Conservation (phyloP, 2,329 filamentous ascomycete genomes). For the Colletotrichum orbiculare region DNA sequence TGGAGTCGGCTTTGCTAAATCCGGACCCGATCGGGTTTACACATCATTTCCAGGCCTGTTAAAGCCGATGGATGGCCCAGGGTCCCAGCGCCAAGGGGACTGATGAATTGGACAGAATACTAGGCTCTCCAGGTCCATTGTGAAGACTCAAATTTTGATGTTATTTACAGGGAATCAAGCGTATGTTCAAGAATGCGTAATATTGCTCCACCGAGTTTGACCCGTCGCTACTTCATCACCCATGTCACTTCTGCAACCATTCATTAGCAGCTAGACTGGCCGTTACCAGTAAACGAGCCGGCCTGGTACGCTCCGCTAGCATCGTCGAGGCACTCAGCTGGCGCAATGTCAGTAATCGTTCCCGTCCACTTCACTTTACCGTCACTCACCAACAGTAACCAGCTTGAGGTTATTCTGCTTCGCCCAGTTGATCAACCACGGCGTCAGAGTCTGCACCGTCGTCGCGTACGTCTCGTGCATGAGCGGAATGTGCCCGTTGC, state of each 20-base stretch:
- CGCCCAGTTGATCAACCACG: slow-evolving; percentile 63
- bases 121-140: too few species aligned
- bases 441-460: slow-evolving; percentile 60
- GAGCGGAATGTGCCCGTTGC: slow-evolving; percentile 65
- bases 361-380: background rate
- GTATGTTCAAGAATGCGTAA: slow-evolving; percentile 16
- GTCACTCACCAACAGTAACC: slow-evolving; percentile 60
- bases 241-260: background rate
- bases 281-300: slow-evolving; percentile 51
- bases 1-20: too few species aligned
- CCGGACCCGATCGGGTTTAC: too few species aligned
- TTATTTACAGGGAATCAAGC: slow-evolving; percentile 23
- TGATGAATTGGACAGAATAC: too few species aligned
- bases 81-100: too few species aligned
- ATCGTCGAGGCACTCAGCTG: slow-evolving; percentile 58
- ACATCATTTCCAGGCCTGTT: too few species aligned
- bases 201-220: too few species aligned
- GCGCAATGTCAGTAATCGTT: background rate
- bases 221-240: too few species aligned
- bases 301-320: slow-evolving; percentile 52
- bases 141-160: background rate
- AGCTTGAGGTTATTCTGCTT: slow-evolving; percentile 58
- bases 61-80: too few species aligned
- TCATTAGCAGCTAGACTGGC: slow-evolving; percentile 45
- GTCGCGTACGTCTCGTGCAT: slow-evolving; percentile 65